A percentile compares a stretch with the other conserved stretches of the same genome.
Evolutionary conservation across 352 stramenopile species (phyloP).

Genomic region (Phytophthora hybrid): DNA sequence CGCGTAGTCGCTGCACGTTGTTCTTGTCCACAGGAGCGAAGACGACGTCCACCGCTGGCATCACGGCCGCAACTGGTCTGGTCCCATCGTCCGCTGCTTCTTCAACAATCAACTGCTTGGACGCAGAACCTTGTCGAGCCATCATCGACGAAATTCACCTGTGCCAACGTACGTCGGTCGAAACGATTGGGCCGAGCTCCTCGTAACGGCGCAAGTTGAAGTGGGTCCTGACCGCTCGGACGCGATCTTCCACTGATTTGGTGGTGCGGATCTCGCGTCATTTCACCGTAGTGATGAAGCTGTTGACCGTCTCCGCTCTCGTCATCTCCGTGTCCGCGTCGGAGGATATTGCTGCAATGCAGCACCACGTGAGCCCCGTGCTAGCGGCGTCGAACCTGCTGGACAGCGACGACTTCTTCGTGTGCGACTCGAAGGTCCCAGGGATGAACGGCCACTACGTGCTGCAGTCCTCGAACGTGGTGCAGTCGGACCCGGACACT

Average conservation of each 20-base stretch:
- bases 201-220: constrained; percentile 35
- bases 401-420: constrained; percentile 54
- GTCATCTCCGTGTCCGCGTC: constrained; percentile 8
- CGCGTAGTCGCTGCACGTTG: constrained; percentile 84
- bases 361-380: constrained; percentile 6
- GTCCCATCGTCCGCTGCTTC: background rate
- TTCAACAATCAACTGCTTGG: constrained; percentile 7
- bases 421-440: constrained; percentile 54
- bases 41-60: constrained; percentile 28
- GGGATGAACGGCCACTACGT: constrained; percentile 71
- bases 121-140: constrained; percentile 9
- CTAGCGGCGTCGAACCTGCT: constrained; percentile 33
- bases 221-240: constrained; percentile 12
- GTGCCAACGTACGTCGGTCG: background rate
- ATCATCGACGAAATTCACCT: constrained; percentile 13
- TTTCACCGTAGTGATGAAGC: constrained; percentile 20
- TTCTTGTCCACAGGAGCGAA: constrained; percentile 63
- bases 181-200: constrained; percentile 21
- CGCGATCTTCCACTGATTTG: constrained; percentile 23
- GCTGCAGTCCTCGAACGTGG: constrained; percentile 33
- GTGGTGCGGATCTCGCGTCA: constrained; percentile 12
- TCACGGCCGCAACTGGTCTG: background rate
- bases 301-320: background rate
- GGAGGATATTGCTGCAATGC: constrained; percentile 3
- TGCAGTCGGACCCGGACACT: constrained; percentile 44